Evolutionary conservation across 2,329 filamentous ascomycete species (phyloP), one percentile per base, ranked within the genome.

Genomic region (Acrocalymma vagum): DNA sequence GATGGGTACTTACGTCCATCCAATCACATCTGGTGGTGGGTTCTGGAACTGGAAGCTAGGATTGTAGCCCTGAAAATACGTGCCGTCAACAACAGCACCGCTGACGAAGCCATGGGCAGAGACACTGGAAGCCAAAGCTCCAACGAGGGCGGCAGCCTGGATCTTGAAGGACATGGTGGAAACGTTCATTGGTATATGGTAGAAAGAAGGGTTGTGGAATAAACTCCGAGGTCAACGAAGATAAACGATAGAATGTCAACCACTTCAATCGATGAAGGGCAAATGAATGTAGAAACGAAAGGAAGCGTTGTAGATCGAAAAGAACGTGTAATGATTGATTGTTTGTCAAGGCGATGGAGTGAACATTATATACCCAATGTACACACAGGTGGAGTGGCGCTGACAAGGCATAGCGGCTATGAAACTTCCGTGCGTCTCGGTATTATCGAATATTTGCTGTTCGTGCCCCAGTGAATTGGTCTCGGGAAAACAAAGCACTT

Each of bases 71-170:
- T 65, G 54, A 60, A 76, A 79, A 42, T 70, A 71, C 4, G 63
- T 62, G 37, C 77, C 77, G 45, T 75, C 73, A 35, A 76, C 71
- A 21, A 74, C 67, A 39, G 77, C 66, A 36, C 67, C 67, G 9
- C 58, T 48, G 27, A 78, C 67, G 40, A 63, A 65, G 33, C 76
- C 76, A 58, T 78, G 76, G 29, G 74, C 75, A 31, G 67, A 63
- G 44, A 71, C 72, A 21, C 67, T 62, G 42, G 72, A 56, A 35
- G 65, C 72, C 26, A 67, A 38, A 34, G 61, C 60, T 40, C 60
- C 61, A 31, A 67, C 17, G 18, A 67, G 48, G 42, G 62, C 60
- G 38, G 54, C 61, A 37, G 49, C 52, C 45, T 66, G 60, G 24
- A 65, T 55, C 29, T 60, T 56, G 47, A 53, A 53, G 55, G 60